Evolutionary conservation across 2,329 filamentous ascomycete genomes (phyloP).

Genomic region (Claviceps citrina): DNA sequence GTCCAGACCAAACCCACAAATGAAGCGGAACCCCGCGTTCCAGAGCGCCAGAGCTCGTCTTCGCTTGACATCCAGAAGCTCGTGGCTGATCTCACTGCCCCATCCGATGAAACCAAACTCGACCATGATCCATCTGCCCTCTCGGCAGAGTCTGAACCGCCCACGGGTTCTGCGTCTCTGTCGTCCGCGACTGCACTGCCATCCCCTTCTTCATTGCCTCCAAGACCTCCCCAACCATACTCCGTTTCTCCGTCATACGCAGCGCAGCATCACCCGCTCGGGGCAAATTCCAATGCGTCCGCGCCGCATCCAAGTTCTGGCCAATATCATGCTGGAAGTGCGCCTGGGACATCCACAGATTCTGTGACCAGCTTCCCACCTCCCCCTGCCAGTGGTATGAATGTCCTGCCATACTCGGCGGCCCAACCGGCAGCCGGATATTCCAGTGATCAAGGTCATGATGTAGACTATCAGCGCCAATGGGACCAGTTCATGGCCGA

Average conservation of each 20-base stretch:
- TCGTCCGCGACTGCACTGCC: slow-evolving; percentile 19
- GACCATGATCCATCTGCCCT: slow-evolving; percentile 16
- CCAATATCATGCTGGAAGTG: slow-evolving; percentile 19
- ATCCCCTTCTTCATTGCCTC: slow-evolving; percentile 29
- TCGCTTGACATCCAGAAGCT: slow-evolving; percentile 24
- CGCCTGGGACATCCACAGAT: slow-evolving; percentile 19
- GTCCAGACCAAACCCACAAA: slow-evolving; percentile 13
- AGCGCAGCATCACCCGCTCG: slow-evolving; percentile 21
- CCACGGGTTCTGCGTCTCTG: slow-evolving; percentile 16
- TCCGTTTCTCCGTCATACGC: slow-evolving; percentile 21
- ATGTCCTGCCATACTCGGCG: slow-evolving; percentile 14
- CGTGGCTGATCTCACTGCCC: slow-evolving; percentile 26
- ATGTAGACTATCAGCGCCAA: slow-evolving; percentile 40
- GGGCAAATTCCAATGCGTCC: slow-evolving; percentile 17
- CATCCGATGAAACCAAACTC: slow-evolving; percentile 17
- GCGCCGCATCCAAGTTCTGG: slow-evolving; percentile 18
- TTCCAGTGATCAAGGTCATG: slow-evolving; percentile 19
- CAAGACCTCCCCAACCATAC: slow-evolving; percentile 29
- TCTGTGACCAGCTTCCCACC: slow-evolving; percentile 17
- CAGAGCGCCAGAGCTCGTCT: slow-evolving; percentile 17
- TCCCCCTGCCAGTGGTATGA: slow-evolving; percentile 16
- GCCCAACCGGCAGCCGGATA: slow-evolving; percentile 13
- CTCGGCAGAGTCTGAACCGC: slow-evolving; percentile 13
- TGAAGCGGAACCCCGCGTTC: slow-evolving; percentile 15
- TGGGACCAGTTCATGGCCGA: slow-evolving; percentile 61